phyloP scores from a whole-genome alignment of 2,329 filamentous ascomycete genomes.

The Pestalotiopsis sp. region DNA sequence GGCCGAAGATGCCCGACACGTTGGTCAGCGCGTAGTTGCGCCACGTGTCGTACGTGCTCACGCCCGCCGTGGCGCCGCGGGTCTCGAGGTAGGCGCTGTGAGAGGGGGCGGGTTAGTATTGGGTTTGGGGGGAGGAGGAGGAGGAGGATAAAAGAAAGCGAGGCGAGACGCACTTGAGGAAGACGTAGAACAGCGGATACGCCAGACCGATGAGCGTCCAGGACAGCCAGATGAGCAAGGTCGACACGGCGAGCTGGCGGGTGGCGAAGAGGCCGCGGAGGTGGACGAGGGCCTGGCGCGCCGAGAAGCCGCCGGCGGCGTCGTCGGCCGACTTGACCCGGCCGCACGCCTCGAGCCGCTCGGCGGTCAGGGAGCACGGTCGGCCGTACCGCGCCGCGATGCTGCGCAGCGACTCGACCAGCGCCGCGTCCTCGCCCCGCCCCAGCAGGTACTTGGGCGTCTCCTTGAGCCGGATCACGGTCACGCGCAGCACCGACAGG shows the following conservation, averaged over 20 bases:
- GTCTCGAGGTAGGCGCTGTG: conserved; percentile 57
- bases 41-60: conserved; percentile 62
- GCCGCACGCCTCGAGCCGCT: conserved; percentile 49
- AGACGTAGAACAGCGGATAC: conserved; percentile 77
- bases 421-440: conserved; percentile 51
- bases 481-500: conserved; percentile 56
- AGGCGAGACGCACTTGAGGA: conserved; percentile 56
- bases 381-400: conserved; percentile 43
- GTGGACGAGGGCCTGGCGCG: conserved; percentile 48
- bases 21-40: conserved; percentile 75
- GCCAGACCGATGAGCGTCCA: conserved; percentile 73
- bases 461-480: conserved; percentile 57
- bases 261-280: conserved; percentile 68
- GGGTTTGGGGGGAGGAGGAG: background rate
- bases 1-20: conserved; percentile 67
- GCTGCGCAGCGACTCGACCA: conserved; percentile 44
- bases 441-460: conserved; percentile 63
- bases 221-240: conserved; percentile 66
- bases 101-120: background rate
- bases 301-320: conserved; percentile 33
- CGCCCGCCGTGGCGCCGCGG: conserved; percentile 58
- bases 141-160: conserved; percentile 73
- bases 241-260: conserved; percentile 61
- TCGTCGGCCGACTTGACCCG: conserved; percentile 39
- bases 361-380: conserved; percentile 44